Conservation (phyloP, 2,329 filamentous ascomycete genomes). For the Claviceps sp. region DNA sequence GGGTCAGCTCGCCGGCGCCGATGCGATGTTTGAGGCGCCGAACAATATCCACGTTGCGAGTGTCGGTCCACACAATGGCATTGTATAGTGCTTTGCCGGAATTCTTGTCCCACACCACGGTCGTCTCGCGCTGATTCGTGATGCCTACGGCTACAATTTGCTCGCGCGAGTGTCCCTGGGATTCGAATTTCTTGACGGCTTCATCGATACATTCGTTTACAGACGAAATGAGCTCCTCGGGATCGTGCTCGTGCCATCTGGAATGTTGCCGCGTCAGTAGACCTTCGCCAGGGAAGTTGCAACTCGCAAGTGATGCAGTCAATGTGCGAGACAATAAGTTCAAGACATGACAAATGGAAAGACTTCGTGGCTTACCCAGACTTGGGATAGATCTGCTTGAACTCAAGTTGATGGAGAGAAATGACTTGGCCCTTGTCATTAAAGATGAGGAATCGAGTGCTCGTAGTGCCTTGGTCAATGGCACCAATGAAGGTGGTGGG, state of each 20-base stretch:
- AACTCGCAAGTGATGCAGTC: background rate
- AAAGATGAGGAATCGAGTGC: conserved; percentile 67
- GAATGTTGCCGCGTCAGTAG: conserved; percentile 4
- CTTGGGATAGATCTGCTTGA: conserved; percentile 60
- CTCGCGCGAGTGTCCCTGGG: conserved; percentile 49
- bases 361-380: conserved; percentile 41
- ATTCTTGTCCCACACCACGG: conserved; percentile 63
- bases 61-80: conserved; percentile 77
- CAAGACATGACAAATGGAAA: background rate
- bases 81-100: conserved; percentile 68
- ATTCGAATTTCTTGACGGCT: conserved; percentile 54
- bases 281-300: background rate
- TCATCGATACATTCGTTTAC: conserved; percentile 66
- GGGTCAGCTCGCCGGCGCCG: conserved; percentile 52
- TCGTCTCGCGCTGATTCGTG: conserved; percentile 75
- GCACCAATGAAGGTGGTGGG: conserved; percentile 49
- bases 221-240: conserved; percentile 57
- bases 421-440: conserved; percentile 56
- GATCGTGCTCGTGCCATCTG: conserved; percentile 80
- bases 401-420: conserved; percentile 62
- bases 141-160: conserved; percentile 67
- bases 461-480: conserved; percentile 71
- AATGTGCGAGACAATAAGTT: background rate
- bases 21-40: conserved; percentile 55
- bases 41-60: conserved; percentile 58